Percentiles rank a stretch among this genome's conserved stretches.
These are phyloP conservation scores for Ophiostoma piceae DNA, from an alignment of 2,329 filamentous ascomycete genomes.

Conservation along the genomic window DNA sequence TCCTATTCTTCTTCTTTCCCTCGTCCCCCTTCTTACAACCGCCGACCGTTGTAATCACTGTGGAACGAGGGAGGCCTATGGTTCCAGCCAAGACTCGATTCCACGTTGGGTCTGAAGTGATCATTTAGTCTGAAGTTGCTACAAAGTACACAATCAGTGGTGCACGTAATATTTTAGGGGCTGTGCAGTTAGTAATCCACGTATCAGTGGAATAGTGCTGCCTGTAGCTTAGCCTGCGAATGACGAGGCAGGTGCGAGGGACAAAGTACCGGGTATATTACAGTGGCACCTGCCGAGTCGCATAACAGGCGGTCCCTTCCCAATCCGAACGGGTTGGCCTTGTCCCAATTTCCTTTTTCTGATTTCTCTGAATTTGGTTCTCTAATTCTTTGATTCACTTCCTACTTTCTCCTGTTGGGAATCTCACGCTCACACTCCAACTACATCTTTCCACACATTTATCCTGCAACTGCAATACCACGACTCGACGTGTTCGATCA, in stretches of 20 bases:
- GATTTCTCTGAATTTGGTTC: no score
- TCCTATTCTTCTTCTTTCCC: not conserved
- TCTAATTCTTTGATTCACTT: no score
- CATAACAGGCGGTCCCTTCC: not conserved
- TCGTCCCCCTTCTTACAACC: not conserved
- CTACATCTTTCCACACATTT: not conserved
- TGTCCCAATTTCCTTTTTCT: constrained; percentile 9
- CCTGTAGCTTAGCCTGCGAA: not conserved
- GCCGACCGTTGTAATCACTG: not conserved
- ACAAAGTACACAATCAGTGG: not conserved
- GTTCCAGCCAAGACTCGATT: constrained; percentile 10
- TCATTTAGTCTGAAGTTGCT: not conserved
- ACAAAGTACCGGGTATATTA: constrained; percentile 8
- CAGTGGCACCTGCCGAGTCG: constrained; percentile 1
- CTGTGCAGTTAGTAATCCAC: not conserved
- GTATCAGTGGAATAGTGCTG: not conserved
- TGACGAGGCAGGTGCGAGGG: constrained; percentile 15
- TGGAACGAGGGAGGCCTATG: constrained; percentile 9
- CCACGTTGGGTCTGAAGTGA: not conserved
- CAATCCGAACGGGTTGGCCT: not conserved
- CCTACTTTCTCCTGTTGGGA: constrained; percentile 6
- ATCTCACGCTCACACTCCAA: not conserved
- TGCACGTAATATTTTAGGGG: constrained; percentile 4
- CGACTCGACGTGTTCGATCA: not conserved
- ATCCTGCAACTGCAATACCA: not conserved